These are phyloP conservation scores for Trichoderma erinaceum DNA, from an alignment of 495 filamentous ascomycete species.

Conservation along the genomic window DNA sequence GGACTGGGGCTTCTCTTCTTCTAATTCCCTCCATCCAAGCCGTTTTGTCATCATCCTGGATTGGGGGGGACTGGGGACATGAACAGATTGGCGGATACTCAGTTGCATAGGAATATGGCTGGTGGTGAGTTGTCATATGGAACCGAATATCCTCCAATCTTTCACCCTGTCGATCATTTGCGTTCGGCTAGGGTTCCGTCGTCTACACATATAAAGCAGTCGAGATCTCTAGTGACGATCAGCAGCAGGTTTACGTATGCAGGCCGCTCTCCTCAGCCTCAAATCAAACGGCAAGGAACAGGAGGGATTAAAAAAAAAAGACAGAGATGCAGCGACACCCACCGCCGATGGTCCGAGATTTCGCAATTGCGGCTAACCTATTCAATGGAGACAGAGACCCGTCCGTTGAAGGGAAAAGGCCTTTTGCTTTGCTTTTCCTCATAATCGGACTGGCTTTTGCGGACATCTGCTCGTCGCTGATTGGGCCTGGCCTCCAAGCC, in stretches of 20 bases:
- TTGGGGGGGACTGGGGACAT: too few relatives aligned
- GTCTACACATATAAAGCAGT: background rate
- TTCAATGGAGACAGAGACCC: background rate
- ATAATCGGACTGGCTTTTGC: background rate
- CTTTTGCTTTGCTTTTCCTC: background rate
- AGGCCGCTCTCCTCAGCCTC: background rate
- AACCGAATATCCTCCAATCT: background rate
- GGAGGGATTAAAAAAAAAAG: background rate
- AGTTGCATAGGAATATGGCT: background rate
- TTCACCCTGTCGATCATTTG: background rate
- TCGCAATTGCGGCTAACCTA: constrained; percentile 6
- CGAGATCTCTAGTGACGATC: background rate
- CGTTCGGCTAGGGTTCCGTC: background rate
- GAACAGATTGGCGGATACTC: too few relatives aligned
- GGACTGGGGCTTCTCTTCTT: background rate
- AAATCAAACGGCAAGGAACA: background rate
- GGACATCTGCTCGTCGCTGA: background rate
- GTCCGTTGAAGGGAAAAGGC: background rate
- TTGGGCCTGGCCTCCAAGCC: constrained; percentile 1
- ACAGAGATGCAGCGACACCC: background rate
- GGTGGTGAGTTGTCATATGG: background rate
- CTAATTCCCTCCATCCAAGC: background rate
- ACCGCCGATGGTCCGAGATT: constrained; percentile 13
- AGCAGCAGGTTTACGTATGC: background rate
- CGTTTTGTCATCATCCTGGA: too few relatives aligned